Conservation (phyloP, 176 grass and related monocot species). For the Oryza longistaminata region DNA sequence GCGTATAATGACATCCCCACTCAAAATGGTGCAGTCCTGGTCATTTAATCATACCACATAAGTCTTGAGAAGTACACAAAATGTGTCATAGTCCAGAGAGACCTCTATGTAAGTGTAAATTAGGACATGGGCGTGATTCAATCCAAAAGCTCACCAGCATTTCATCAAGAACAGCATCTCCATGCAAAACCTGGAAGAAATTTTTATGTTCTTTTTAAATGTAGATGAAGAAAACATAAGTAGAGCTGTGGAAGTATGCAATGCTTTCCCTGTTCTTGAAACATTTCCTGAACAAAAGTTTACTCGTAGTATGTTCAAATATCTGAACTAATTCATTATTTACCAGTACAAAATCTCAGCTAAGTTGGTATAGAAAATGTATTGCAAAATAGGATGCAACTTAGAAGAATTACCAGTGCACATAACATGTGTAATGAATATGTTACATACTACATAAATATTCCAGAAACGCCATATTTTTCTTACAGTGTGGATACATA, state of each 20-base stretch:
- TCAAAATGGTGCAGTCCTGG: conserved; percentile 94
- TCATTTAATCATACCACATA: conserved; percentile 57
- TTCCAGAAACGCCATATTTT: neutral
- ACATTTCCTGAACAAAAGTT: neutral
- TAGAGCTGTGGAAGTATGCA: neutral
- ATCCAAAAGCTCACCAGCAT: conserved; percentile 50
- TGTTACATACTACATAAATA: conserved; percentile 1
- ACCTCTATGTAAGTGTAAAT: conserved; percentile 15
- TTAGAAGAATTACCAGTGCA: neutral
- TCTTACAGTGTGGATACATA: neutral
- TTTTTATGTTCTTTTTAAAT: neutral
- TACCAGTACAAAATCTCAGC: conserved; percentile 22
- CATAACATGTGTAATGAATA: neutral
- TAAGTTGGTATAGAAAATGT: conserved; percentile 14
- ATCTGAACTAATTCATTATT: conserved; percentile 4
- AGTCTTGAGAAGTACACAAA: conserved; percentile 27
- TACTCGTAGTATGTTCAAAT: neutral
- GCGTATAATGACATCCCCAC: conserved; percentile 93
- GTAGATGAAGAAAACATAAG: neutral
- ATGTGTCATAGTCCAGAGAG: neutral
- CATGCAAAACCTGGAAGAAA: conserved; percentile 74
- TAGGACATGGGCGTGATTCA: conserved; percentile 3
- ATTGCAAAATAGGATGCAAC: neutral
- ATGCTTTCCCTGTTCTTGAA: neutral
- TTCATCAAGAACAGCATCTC: conserved; percentile 92